A percentile compares a stretch with the other conserved stretches of the same genome.
Conservation (phyloP, 768 basidiomycete species). For the Chalciporus piperatus region DNA sequence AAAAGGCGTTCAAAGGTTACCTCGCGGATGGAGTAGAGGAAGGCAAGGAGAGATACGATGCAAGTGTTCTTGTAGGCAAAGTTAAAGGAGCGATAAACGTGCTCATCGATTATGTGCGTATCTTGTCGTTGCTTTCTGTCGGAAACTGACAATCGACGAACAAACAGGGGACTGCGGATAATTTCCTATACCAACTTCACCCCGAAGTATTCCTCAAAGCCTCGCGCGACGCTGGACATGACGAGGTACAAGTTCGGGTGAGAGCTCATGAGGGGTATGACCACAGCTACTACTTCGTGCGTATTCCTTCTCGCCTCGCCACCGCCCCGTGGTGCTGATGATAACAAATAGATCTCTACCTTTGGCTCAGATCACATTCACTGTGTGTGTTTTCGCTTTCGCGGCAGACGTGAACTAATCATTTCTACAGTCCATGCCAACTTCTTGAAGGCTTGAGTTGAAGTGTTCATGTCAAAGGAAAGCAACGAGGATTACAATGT, state of each 20-base stretch:
- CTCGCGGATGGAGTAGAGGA: conserved; percentile 74
- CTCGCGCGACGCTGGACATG: conserved; percentile 68
- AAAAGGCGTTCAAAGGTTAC: conserved; percentile 88
- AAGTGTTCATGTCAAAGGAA: background rate
- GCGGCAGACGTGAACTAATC: conserved; percentile 1
- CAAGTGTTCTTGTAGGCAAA: conserved; percentile 74
- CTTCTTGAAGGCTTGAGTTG: conserved; percentile 66
- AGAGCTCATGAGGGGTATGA: conserved; percentile 83
- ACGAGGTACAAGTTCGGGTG: conserved; percentile 73
- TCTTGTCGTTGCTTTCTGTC: background rate
- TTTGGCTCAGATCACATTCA: conserved; percentile 88
- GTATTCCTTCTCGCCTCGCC: background rate
- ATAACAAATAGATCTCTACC: conserved; percentile 67
- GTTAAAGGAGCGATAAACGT: conserved; percentile 67
- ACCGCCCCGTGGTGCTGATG: background rate
- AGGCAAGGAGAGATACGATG: conserved; percentile 73
- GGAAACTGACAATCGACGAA: background rate
- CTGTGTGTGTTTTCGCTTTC: conserved; percentile 49
- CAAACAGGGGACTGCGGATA: conserved; percentile 70
- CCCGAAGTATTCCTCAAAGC: conserved; percentile 87
- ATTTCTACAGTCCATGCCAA: conserved; percentile 72
- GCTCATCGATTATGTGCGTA: conserved; percentile 78
- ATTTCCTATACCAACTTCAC: conserved; percentile 84
- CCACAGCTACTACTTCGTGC: conserved; percentile 87
- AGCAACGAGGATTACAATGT: background rate